A percentile compares a stretch with the other conserved stretches of the same genome.
phyloP scores from a whole-genome alignment of 108 stramenopile genomes.

The Skeletonema marinoi region DNA sequence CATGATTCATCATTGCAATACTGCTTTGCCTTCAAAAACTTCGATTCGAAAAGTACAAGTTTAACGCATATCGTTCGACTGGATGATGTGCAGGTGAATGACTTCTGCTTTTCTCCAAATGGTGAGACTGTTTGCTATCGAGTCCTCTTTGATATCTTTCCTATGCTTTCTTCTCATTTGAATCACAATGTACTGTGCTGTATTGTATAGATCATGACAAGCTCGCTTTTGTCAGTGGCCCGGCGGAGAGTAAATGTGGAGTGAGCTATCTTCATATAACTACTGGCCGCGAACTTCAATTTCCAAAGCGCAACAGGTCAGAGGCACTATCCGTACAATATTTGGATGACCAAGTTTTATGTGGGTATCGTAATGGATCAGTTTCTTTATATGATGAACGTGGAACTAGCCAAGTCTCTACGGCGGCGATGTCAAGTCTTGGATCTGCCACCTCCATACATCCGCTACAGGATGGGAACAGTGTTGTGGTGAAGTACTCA shows the following conservation, averaged over 20 bases:
- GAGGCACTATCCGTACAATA: not conserved
- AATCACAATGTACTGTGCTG: not conserved
- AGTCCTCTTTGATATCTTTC: not conserved
- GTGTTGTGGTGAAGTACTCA: not conserved
- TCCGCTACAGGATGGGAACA: not conserved
- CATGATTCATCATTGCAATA: not conserved
- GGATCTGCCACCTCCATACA: not conserved
- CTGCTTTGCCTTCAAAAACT: not conserved
- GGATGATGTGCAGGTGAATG: not conserved
- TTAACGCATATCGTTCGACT: not conserved
- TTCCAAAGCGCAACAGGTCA: not conserved
- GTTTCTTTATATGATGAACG: not conserved
- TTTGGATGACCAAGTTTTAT: not conserved
- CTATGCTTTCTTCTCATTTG: not conserved
- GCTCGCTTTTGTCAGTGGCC: not conserved
- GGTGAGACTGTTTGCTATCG: not conserved
- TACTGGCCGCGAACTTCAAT: not conserved
- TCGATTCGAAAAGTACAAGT: not conserved
- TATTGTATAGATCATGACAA: not conserved
- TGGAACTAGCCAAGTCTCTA: not conserved
- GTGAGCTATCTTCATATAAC: not conserved
- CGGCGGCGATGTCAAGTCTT: not conserved
- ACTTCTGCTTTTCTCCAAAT: not conserved
- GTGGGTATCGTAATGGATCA: not conserved
- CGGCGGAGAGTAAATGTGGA: not conserved